Base-by-base conservation (phyloP, 2,329 filamentous ascomycete genomes). In the Penicillium janthinellum region DNA sequence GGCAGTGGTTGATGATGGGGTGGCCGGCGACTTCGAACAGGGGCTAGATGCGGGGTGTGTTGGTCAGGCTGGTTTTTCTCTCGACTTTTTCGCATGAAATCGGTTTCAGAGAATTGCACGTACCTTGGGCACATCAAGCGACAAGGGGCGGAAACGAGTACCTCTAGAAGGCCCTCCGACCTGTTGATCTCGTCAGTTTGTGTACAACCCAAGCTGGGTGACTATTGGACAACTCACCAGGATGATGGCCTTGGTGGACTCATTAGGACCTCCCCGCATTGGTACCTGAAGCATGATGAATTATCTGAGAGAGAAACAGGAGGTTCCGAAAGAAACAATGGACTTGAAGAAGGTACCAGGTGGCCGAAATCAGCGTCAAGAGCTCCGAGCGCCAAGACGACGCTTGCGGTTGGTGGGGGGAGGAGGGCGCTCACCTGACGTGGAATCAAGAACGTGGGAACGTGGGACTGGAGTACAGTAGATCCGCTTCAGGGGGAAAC, bases 21-120 rank as follows among this genome's bases (percentile, higher is more conserved):
- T 99, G 95, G 70, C 95, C 95, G 68, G 95, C 95, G 73, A 99
- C 92, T 78, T 97, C 94, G 82, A 99, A 98, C 69, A 99, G 90
- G 65, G 95, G 95, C 92, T 96, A 67, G 39, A 47, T 48, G 50
- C 44, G 25, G 54, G 38, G 49, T 6, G 11, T 8, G 20, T 10
- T 2, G 38, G 51, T 38, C 54, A 57, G 49, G 25, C 54, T 28
- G 42, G 58, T 65, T 50, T 35, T 41, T 20, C 47, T 28, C 25
- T 12, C 25, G 12, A 39, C n/a, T 20, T 3, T 28, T 22, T 20
- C 47, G 67, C 69, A 64, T 57, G 60, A 64, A 63, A 68, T 55
- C 35, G 34, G 28, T 50, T 56, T 56, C 57, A 52, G 48, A 49
- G 37, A 25, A 59, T 3, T 55, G 59, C 56, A 76, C 79, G 63